Base-by-base conservation (phyloP, 495 filamentous ascomycete species). In the Bacidia rubella region DNA sequence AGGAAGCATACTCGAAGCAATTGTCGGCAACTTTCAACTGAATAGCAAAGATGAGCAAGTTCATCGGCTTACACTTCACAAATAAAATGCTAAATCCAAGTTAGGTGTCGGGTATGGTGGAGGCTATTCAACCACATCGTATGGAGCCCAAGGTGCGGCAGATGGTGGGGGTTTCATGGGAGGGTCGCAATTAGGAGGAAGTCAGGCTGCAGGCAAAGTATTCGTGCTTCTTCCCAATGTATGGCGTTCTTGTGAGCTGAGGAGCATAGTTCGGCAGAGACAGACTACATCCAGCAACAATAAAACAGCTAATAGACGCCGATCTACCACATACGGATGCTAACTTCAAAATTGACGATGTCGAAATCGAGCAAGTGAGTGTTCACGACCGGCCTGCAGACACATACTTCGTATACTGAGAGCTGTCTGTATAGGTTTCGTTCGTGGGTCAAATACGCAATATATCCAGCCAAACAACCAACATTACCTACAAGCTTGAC, bases 391-490 rank as follows among this genome's bases (percentile, higher is more conserved):
- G 10, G 19, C 19, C 38, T 35, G 7, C 32, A 25, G 3, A 49
- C 20, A 11, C 46, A 43, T 48, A 47, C 68, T 32, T 66, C 22
- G 11, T 41, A 19, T 2, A 63, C 43, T 27, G 25, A 54, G 7
- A 1, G 3, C 0, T n/a, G 7, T 19, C 11, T n/a, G 46, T 62
- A 52, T 68, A 86, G 69, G 71, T 96, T 52, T 87, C 83, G 23
- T 79, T 96, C 61, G 77, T 96, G 57, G 93, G 87, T 27, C 90
- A 94, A 70, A 82, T 98, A 38, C 86, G 86, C 62, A 81, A 83
- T 64, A 81, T 95, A 66, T 83, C 79, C 62, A 72, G 75, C n/a
- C 87, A 94, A 70, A 74, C 84, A 45, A 95, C 90, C 51, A 93
- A 95, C 71, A 75, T 85, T 54, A 94, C 85, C 27, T 96, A 94